Conservation (phyloP, 306 rosid species). For the Cicer pinnatifidum region DNA sequence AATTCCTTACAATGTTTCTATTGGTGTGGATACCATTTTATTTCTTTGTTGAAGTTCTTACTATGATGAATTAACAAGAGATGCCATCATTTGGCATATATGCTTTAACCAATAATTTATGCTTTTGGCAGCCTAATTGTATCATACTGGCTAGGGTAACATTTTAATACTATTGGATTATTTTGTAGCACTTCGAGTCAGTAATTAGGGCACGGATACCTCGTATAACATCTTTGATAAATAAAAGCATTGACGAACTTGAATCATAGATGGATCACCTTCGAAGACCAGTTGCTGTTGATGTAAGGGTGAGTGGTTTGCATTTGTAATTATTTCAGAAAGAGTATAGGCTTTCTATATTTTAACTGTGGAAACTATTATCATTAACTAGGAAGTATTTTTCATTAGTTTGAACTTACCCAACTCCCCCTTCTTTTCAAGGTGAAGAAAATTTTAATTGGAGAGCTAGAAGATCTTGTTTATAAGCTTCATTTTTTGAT, state of each 20-base stretch:
- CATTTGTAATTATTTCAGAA: constrained; percentile 29
- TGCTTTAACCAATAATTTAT: constrained; percentile 34
- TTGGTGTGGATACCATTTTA: constrained; percentile 22
- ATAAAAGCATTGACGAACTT: constrained; percentile 93
- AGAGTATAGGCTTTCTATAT: constrained; percentile 13
- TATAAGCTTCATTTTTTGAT: no score
- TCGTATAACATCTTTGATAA: constrained; percentile 83
- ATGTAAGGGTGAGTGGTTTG: constrained; percentile 84
- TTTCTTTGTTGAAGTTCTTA: constrained; percentile 33
- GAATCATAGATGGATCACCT: constrained; percentile 94
- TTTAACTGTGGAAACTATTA: no score
- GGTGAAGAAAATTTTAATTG: no score
- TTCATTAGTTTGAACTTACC: no score
- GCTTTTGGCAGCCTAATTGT: constrained; percentile 74
- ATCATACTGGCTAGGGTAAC: constrained; percentile 63
- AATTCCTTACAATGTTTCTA: constrained; percentile 12
- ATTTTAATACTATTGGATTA: constrained; percentile 45
- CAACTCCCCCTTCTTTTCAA: no score
- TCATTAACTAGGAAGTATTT: no score
- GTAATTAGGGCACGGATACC: constrained; percentile 88
- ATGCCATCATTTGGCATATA: neutral
- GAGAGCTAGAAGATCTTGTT: no score
- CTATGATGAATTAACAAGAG: constrained; percentile 11
- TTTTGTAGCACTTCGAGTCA: constrained; percentile 78
- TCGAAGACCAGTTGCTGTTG: constrained; percentile 88